phyloP scores from a whole-genome alignment of 225 moss, liverwort and hornwort genomes.

The Lunularia cruciata region DNA sequence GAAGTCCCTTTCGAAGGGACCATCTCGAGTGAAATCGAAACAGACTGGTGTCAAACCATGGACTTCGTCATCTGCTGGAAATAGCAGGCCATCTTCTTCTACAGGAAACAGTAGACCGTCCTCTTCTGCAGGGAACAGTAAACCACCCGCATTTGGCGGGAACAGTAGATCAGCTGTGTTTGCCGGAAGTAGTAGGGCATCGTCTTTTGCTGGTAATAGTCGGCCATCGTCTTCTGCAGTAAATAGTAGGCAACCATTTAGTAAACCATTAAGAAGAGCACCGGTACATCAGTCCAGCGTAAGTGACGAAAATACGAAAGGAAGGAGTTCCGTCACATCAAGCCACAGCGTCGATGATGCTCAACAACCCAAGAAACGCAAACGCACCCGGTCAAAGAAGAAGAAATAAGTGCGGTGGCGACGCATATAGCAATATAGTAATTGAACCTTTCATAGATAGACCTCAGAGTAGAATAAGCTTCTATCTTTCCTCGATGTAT shows the following conservation, averaged over 20 bases:
- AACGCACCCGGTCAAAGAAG: conserved; percentile 41
- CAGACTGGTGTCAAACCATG: conserved; percentile 21
- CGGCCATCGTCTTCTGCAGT: conserved; percentile 6
- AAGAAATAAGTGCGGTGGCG: conserved; percentile 33
- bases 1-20: conserved; percentile 70
- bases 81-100: conserved; percentile 7
- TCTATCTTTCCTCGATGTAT: too few species aligned
- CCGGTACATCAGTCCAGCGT: conserved; percentile 27
- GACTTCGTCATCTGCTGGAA: conserved; percentile 16
- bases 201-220: background rate
- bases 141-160: background rate
- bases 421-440: too few species aligned
- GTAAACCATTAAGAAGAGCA: conserved; percentile 25
- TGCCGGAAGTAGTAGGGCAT: conserved; percentile 6
- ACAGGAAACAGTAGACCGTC: conserved; percentile 20
- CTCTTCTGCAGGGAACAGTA: conserved; percentile 24
- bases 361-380: conserved; percentile 44
- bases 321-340: conserved; percentile 40
- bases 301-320: conserved; percentile 39
- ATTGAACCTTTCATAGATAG: too few species aligned
- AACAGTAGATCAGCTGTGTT: conserved; percentile 11
- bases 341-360: conserved; percentile 50
- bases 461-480: too few species aligned
- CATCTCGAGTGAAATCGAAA: conserved; percentile 32
- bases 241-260: conserved; percentile 31